Base-by-base conservation (phyloP, 805 yeast genomes). In the Ogataea pini region DNA sequence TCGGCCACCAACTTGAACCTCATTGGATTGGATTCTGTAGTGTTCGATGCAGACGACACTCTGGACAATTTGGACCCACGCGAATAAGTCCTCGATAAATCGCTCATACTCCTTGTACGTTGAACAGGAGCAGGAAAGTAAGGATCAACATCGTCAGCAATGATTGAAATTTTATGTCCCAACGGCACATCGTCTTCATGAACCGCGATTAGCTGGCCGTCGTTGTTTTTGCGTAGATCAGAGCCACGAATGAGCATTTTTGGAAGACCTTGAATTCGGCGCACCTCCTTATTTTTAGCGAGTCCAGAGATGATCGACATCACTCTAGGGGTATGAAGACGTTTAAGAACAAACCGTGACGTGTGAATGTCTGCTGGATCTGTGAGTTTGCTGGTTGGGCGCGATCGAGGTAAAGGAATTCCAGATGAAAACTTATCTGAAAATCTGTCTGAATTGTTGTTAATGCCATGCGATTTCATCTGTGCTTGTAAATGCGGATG, bases 1-100 rank as follows among this genome's bases (percentile, higher is more conserved):
- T 55, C 55, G 32, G 27, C 34, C 4, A 51, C 56, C 4, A 56
- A 20, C 20, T 25, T 42, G 39, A 51, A 34, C 19, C 36, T 10
- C 24, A 40, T 13, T 13, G 42, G 40, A 31, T 42, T 42, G 7
- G 46, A 43, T 27, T 48, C 55, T 0, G 56, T 41, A 4, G 49
- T 32, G 27, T 29, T 36, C 1, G 47, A 38, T 8, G 19, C 31
- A n/a, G 44, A 43, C 4, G 51, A 39, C 10, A 33, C 32, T 19
- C 42, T 28, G n/a, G 51, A 42, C 20, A 37, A 18, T 25, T 47
- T 32, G 20, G 50, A 42, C 10, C 18, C 19, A 31, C 50, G 38
- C 19, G 56, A 44, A 12, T 31, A 7, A 14, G 51, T 31, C 31
- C 49, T 39, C 14, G 48, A 34, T 14, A 43, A 25, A 17, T 38